phyloP scores from a whole-genome alignment of 441 rosid species.

The Arabidopsis hybrid region DNA sequence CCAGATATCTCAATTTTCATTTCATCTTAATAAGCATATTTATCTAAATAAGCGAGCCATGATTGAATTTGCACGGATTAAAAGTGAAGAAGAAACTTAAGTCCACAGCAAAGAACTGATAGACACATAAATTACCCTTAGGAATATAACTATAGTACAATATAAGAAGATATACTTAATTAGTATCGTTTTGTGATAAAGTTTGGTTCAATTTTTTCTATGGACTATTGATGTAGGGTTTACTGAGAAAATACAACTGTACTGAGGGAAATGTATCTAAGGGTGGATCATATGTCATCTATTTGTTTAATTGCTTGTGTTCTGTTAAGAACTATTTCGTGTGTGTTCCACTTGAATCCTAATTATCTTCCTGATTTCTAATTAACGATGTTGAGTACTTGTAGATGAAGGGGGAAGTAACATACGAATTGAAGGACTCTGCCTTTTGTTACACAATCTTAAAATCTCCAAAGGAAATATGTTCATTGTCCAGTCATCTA shows the following conservation, averaged over 20 bases:
- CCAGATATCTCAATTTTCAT: constrained; percentile 19
- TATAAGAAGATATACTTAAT: not conserved
- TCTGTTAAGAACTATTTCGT: constrained; percentile 8
- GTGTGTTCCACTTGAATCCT: constrained; percentile 7
- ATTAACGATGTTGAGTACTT: constrained; percentile 21
- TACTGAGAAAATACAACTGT: constrained; percentile 10
- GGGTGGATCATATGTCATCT: constrained; percentile 24
- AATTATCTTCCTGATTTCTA: not conserved
- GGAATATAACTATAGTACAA: constrained; percentile 5
- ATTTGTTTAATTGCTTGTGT: constrained; percentile 8
- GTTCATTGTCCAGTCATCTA: constrained; percentile 67
- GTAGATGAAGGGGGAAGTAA: constrained; percentile 86
- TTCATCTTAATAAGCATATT: constrained; percentile 15
- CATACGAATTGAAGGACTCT: constrained; percentile 79
- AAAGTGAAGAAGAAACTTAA: constrained; percentile 12
- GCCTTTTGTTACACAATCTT: constrained; percentile 77
- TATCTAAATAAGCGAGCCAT: constrained; percentile 9
- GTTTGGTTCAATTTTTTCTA: not conserved
- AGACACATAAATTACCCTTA: constrained; percentile 3
- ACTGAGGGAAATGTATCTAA: not conserved
- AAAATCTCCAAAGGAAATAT: constrained; percentile 66
- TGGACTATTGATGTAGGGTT: constrained; percentile 19
- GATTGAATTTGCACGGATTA: constrained; percentile 23
- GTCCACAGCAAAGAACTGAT: constrained; percentile 14
- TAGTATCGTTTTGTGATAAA: constrained; percentile 8